Percentiles rank a stretch among this genome's conserved stretches.
These are phyloP conservation scores for Pichia sp. DNA, from an alignment of 1,139 yeast genomes.

Conservation along the genomic window DNA sequence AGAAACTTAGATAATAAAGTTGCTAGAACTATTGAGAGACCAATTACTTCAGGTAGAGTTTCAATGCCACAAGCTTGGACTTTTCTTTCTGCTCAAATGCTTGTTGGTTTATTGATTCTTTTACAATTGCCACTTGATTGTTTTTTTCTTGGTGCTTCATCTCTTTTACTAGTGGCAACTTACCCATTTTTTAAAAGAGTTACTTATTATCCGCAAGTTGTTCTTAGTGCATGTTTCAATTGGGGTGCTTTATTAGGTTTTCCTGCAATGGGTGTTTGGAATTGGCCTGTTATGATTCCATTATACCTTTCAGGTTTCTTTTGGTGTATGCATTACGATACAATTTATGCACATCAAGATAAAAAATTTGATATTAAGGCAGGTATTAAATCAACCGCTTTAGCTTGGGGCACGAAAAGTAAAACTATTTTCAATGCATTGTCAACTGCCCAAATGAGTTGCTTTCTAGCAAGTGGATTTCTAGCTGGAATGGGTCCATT, in stretches of 20 bases:
- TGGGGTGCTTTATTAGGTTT: slow-evolving; percentile 96
- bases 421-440: slow-evolving; percentile 61
- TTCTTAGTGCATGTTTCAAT: slow-evolving; percentile 74
- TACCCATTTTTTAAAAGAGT: slow-evolving; percentile 92
- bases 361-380: slow-evolving; percentile 80
- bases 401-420: slow-evolving; percentile 82
- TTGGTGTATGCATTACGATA: slow-evolving; percentile 96
- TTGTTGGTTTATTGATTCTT: slow-evolving; percentile 70
- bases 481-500: slow-evolving; percentile 85
- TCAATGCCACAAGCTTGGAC: slow-evolving; percentile 63
- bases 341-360: slow-evolving; percentile 97
- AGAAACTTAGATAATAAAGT: slow-evolving; percentile 78
- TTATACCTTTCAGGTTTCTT: slow-evolving; percentile 70
- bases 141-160: slow-evolving; percentile 74
- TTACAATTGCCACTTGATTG: slow-evolving; percentile 73
- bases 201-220: slow-evolving; percentile 90
- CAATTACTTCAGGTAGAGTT: slow-evolving; percentile 84
- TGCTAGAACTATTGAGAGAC: slow-evolving; percentile 81
- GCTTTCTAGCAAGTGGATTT: slow-evolving; percentile 67
- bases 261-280: slow-evolving; percentile 90
- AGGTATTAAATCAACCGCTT: slow-evolving; percentile 91
- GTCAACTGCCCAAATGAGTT: slow-evolving; percentile 59
- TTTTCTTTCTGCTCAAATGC: slow-evolving; percentile 70
- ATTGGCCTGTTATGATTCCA: slow-evolving; percentile 68
- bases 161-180: slow-evolving; percentile 72